Evolutionary conservation across 345 rosid species (phyloP).

Genomic region (Ceriops zippeliana): DNA sequence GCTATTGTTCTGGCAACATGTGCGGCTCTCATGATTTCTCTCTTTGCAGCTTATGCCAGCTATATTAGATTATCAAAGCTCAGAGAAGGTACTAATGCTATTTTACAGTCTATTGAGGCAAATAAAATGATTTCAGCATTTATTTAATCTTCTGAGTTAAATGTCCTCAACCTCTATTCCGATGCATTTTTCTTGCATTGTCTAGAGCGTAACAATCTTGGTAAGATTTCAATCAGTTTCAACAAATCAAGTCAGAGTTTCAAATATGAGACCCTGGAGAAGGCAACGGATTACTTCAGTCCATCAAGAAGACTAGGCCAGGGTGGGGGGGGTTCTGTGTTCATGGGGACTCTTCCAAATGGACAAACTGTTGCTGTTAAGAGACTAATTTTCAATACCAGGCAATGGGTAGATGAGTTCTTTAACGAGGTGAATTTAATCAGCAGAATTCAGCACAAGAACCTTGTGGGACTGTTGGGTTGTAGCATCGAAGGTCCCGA

Average conservation of each 20-base stretch:
- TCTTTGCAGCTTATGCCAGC: slow-evolving; percentile 28
- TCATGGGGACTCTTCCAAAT: slow-evolving; percentile 39
- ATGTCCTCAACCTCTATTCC: not conserved
- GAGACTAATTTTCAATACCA: slow-evolving; percentile 46
- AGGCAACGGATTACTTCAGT: slow-evolving; percentile 46
- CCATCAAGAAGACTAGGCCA: slow-evolving; percentile 44
- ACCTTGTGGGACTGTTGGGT: slow-evolving; percentile 51
- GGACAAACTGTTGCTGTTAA: slow-evolving; percentile 46
- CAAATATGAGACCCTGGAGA: slow-evolving; percentile 50
- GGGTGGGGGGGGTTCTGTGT: slow-evolving; percentile 55
- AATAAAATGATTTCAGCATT: not conserved
- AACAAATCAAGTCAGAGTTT: slow-evolving; percentile 29
- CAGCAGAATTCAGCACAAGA: slow-evolving; percentile 50
- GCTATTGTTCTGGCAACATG: slow-evolving; percentile 29
- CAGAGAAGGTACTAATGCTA: slow-evolving; percentile 33
- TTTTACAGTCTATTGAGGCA: no score
- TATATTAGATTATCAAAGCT: slow-evolving; percentile 25
- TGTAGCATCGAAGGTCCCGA: slow-evolving; percentile 67
- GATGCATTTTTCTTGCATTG: not conserved
- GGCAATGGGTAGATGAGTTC: slow-evolving; percentile 60
- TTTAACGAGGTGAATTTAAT: slow-evolving; percentile 54
- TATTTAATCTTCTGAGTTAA: not conserved
- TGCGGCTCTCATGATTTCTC: slow-evolving; percentile 35
- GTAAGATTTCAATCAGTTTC: slow-evolving; percentile 21
- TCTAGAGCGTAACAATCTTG: slow-evolving; percentile 28